Evolutionary conservation across 164 flowering plant genomes (phyloP).

Genomic region (Nymphaea colorata): DNA sequence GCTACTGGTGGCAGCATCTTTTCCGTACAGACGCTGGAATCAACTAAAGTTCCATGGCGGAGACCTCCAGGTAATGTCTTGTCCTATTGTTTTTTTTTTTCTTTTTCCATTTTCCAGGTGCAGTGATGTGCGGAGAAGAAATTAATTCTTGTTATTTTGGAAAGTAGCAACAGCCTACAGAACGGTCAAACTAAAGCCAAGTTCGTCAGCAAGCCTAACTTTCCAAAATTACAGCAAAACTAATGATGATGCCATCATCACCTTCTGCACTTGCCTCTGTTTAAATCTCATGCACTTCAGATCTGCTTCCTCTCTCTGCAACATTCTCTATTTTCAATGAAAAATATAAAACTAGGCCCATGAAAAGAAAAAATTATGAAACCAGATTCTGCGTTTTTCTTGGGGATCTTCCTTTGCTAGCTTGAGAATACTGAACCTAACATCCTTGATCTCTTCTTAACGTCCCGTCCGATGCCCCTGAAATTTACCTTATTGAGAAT

Average conservation of each 20-base stretch:
- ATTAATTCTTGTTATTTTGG: too few species aligned
- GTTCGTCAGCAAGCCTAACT: background rate
- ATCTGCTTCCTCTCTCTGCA: background rate
- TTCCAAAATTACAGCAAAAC: background rate
- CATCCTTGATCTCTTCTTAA: too few species aligned
- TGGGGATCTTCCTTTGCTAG: too few species aligned
- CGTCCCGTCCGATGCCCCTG: too few species aligned
- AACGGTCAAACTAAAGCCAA: too few species aligned
- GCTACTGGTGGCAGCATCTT: background rate
- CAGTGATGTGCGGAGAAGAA: background rate
- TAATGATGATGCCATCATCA: background rate
- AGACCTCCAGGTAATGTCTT: constrained; percentile 73
- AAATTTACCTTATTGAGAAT: too few species aligned
- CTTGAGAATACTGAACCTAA: too few species aligned
- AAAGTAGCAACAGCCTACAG: too few species aligned
- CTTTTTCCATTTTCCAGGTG: background rate
- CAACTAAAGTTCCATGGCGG: constrained; percentile 46
- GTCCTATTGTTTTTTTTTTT: constrained; percentile 5
- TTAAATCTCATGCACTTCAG: background rate
- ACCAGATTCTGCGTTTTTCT: too few species aligned
- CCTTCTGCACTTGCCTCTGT: background rate
- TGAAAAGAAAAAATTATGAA: too few species aligned
- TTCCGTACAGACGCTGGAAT: constrained; percentile 1
- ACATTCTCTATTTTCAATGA: background rate
- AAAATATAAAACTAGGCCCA: too few species aligned